Percentiles rank a stretch among this genome's conserved stretches.
Evolutionary conservation across 140 eudicot species (phyloP).

Genomic region (Flaveria floridana): DNA sequence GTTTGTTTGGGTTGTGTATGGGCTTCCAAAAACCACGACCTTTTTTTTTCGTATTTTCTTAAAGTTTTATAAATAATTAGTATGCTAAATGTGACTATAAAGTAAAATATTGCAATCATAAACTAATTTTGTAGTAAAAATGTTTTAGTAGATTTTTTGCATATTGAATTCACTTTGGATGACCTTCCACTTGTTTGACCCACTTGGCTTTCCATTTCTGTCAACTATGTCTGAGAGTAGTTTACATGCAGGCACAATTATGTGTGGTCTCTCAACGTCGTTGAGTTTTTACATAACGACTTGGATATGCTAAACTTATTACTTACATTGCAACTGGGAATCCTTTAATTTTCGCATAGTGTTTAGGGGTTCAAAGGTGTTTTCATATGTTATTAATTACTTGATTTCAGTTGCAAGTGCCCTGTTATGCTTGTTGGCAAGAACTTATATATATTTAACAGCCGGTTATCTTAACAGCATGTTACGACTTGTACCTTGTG

Average conservation of each 20-base stretch:
- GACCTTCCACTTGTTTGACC: background rate
- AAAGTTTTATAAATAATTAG: background rate
- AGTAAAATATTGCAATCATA: background rate
- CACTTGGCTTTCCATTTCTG: background rate
- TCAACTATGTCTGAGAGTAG: background rate
- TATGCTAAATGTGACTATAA: background rate
- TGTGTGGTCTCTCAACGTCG: slow-evolving; percentile 29
- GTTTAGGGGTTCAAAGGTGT: slow-evolving; percentile 39
- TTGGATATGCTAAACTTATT: slow-evolving; percentile 31
- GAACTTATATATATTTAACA: slow-evolving; percentile 22
- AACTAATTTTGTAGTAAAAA: background rate
- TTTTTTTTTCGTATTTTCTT: background rate
- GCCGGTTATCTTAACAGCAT: slow-evolving; percentile 12
- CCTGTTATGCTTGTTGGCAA: background rate
- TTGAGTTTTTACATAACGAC: slow-evolving; percentile 29
- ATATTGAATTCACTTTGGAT: background rate
- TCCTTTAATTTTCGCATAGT: slow-evolving; percentile 35
- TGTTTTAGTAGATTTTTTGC: background rate
- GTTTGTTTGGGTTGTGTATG: background rate
- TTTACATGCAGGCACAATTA: slow-evolving; percentile 33
- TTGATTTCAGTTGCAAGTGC: background rate
- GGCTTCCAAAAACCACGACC: background rate
- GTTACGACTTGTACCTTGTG: slow-evolving; percentile 19
- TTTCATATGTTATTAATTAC: slow-evolving; percentile 30
- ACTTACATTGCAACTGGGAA: slow-evolving; percentile 33